These are phyloP conservation scores for Pseudocercospora musae DNA, from an alignment of 2,329 filamentous ascomycete species.

Conservation along the genomic window DNA sequence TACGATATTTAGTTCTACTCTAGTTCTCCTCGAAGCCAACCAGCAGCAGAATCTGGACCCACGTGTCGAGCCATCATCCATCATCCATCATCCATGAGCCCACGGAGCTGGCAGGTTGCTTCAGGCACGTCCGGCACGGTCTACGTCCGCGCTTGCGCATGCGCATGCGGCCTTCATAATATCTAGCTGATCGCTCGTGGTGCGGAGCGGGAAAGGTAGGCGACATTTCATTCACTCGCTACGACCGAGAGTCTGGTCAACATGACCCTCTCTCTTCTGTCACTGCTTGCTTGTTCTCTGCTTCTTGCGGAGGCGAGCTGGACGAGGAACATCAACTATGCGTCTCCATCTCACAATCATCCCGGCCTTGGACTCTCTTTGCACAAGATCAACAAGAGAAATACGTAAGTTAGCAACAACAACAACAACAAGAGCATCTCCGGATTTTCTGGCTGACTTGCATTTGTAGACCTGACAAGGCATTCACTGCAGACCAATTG, in stretches of 20 bases:
- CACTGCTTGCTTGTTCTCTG: constrained; percentile 13
- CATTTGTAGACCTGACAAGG: constrained; percentile 39
- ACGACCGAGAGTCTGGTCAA: not conserved
- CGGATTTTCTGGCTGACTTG: not conserved
- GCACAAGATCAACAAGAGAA: constrained; percentile 57
- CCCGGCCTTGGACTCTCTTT: constrained; percentile 63
- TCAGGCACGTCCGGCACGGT: not conserved
- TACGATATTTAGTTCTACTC: too few species aligned
- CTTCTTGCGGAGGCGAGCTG: constrained; percentile 25
- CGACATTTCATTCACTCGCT: not conserved
- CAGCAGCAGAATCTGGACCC: not conserved
- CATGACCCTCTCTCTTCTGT: constrained; percentile 18
- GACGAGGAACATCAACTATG: constrained; percentile 61
- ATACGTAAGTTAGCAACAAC: constrained; percentile 23
- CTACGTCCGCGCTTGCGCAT: not conserved
- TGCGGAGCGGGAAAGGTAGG: not conserved
- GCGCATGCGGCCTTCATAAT: not conserved
- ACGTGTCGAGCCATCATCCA: too few species aligned
- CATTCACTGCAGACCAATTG: constrained; percentile 48
- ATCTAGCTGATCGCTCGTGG: not conserved
- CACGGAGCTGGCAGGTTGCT: not conserved
- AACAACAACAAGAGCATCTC: not conserved
- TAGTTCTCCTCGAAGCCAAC: too few species aligned
- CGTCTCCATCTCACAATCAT: constrained; percentile 63
- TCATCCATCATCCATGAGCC: not conserved